A percentile compares a stretch with the other conserved stretches of the same genome.
phyloP scores from a whole-genome alignment of 306 rosid genomes.

The Malus sylvestris region DNA sequence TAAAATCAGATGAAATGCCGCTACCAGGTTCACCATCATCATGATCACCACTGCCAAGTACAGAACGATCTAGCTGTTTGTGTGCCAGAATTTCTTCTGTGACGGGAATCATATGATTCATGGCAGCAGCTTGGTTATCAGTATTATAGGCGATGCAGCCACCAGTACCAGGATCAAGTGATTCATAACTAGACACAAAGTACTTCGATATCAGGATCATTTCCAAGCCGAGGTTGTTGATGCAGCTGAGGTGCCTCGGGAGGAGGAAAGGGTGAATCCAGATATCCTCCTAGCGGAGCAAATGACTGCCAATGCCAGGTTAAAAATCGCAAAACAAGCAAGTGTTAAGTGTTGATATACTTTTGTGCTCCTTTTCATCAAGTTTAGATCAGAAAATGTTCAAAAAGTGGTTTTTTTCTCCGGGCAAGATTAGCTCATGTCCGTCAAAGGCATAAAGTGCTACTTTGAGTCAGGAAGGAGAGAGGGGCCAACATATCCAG shows the following conservation, averaged over 20 bases:
- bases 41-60: neutral
- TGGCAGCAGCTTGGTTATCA: neutral
- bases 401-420: no score
- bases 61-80: neutral
- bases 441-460: neutral
- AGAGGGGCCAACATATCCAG: neutral
- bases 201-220: neutral
- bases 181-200: neutral
- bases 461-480: neutral
- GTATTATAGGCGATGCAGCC: neutral
- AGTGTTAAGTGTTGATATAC: neutral
- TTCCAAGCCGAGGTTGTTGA: neutral
- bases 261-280: neutral
- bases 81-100: neutral
- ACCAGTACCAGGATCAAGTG: conserved; percentile 7
- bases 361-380: no score
- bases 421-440: no score
- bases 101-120: neutral
- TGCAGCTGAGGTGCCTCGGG: neutral
- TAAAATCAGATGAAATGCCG: neutral
- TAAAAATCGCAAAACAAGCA: neutral
- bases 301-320: neutral
- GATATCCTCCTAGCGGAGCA: neutral
- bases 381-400: no score
- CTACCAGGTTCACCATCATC: neutral